These are phyloP conservation scores for Tetraselmis chui DNA, from an alignment of 139 green algal species.

Conservation along the genomic window DNA sequence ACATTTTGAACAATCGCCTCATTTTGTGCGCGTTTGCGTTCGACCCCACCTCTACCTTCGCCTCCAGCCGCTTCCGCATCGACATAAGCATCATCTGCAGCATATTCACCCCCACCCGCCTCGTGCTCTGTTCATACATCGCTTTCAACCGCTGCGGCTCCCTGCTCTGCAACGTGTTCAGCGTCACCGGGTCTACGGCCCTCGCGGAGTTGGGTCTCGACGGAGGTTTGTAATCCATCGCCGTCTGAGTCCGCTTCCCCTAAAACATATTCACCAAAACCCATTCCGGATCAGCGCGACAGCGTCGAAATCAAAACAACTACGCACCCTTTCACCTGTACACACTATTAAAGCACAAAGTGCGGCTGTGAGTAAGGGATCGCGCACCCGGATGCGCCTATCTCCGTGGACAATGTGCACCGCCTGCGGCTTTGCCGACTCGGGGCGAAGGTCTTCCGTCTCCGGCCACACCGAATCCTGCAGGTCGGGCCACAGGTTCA, in stretches of 20 bases:
- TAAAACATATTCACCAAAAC: too few species aligned
- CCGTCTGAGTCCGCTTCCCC: neutral
- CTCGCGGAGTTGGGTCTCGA: neutral
- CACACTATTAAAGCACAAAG: too few species aligned
- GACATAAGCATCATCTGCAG: conserved; percentile 63
- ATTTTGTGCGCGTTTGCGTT: conserved; percentile 77
- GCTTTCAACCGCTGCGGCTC: neutral
- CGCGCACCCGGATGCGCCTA: neutral
- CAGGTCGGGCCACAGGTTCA: neutral
- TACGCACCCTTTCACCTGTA: too few species aligned
- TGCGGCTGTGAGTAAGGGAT: too few species aligned
- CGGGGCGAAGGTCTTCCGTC: neutral
- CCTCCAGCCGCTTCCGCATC: conserved; percentile 69
- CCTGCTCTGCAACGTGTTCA: neutral
- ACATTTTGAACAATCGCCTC: conserved; percentile 71
- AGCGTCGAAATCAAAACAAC: too few species aligned
- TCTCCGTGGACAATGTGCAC: neutral
- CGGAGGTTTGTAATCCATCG: neutral
- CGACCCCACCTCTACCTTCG: conserved; percentile 58
- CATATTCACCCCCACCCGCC: conserved; percentile 41
- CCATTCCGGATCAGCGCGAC: too few species aligned
- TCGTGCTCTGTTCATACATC: neutral
- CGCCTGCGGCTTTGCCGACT: neutral
- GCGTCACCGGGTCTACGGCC: neutral
- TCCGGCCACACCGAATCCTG: neutral